Base-by-base conservation (phyloP, 2,329 filamentous ascomycete species). In the Aphanocladium album region DNA sequence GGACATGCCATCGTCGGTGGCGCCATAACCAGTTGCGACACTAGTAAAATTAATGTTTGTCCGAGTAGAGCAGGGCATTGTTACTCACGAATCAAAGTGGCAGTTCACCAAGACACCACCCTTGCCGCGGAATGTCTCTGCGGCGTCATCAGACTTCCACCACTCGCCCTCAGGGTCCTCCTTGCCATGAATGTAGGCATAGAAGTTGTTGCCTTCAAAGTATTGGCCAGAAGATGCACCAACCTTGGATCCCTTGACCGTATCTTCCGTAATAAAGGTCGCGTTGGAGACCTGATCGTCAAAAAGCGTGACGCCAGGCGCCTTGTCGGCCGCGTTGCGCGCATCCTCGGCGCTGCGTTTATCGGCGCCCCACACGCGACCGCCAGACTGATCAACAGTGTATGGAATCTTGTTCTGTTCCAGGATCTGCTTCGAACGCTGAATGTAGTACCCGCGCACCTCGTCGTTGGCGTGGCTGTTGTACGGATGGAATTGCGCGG, bases 1-100 rank as follows among this genome's bases (percentile, higher is more conserved):
- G 30, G 92, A 92, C 63, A 96, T 87, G 8, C 93, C 95, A 73
- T 97, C 91, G 69, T 99, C 95, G 2, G 95, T 98, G 17, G 95
- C 93, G 52, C 95, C 95, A 67, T 87, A 96, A 1, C 91, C 93
- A 2, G 92, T 96, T 16, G 92, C 90, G 6, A 98, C 95, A 61
- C 89, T 93, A 60, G 66, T 8, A 23, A 8, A 66, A 49, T 61
- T 27, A 60, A 41, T 21, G 45, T 5, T 50, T 62, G 35, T 64
- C 57, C 25, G 12, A 21, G 30, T 3, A 9, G 30, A 27, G 8
- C 21, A 35, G 2, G 19, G 14, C 4, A 12, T 16, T 11, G 21
- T 16, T 7, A 72, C 80, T 66, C 68, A 83, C 80, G 83, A 84
- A 75, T 96, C 95, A 70, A 95, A 96, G 71, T 98, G 95, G 19